Evolutionary conservation across 2,329 filamentous ascomycete genomes (phyloP), one percentile per base, ranked within the genome.

Genomic region (Trichoderma sp.): DNA sequence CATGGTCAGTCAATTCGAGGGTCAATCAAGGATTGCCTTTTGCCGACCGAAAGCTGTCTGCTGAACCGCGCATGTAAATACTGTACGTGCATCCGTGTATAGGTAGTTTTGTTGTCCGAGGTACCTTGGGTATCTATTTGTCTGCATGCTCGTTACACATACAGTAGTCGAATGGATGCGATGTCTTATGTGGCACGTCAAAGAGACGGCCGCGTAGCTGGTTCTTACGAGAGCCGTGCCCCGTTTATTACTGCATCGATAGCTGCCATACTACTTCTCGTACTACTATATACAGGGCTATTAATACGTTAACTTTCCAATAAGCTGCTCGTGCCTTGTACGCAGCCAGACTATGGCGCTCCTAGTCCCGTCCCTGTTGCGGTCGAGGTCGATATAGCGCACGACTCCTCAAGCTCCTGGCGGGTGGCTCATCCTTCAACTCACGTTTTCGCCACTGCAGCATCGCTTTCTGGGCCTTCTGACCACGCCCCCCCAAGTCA

Each of bases 401-500:
- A 47, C 29, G 10, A 43, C 60, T 35, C 13, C 27, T 33, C 16
- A 35, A 35, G 13, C 10, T 11, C 33, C 24, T 31, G 21, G 66
- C 35, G 49, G 47, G 47, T 43, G 47, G 66, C 66, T 68, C 40
- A 13, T 14, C 33, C 11, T 13, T 35, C 11, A 8, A 13, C 33
- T 13, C 11, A 35, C 33, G n/a, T 55, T 64, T 64, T 68, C n/a
- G 66, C 66, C 66, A 68, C 57, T 68, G 21, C 19, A 43, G 5
- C 29, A n/a, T 43, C 40, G 19, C 40, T 19, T 37, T 10, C 11
- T 6, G 14, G 61, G 31, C 33, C 61, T 55, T 69, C 59, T 69
- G 67, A 64, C 40, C 67, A 69, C 59, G 53, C 60, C 52, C 60
- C 29, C 55, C 29, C 37, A 59, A 59, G 68, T 69, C 68, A 69